Percentiles rank a stretch among this genome's conserved stretches.
These are phyloP conservation scores for Blepharisma stoltei DNA, from an alignment of 73 alveolate species.

Conservation along the genomic window DNA sequence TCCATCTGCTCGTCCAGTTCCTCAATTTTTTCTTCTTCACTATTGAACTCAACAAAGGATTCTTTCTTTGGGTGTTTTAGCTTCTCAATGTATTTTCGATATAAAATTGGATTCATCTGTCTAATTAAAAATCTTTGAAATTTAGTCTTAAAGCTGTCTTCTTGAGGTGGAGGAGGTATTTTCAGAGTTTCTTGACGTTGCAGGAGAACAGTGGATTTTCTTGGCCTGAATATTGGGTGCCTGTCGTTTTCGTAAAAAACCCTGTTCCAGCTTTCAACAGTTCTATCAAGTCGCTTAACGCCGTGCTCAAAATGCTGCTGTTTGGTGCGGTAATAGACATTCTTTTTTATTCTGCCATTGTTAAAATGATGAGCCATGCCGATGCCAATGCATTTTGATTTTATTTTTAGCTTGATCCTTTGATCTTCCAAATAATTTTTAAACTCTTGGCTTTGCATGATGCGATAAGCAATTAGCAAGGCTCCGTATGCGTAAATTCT, in stretches of 20 bases:
- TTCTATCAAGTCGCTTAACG: constrained; percentile 9
- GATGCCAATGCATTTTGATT: constrained; percentile 1
- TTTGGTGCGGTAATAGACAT: neutral
- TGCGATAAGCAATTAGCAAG: neutral
- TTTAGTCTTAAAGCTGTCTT: neutral
- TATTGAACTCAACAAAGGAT: neutral
- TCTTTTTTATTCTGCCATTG: constrained; percentile 18
- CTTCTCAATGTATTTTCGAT: neutral
- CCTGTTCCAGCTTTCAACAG: constrained; percentile 10
- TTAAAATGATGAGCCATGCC: constrained; percentile 28
- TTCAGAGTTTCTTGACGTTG: neutral
- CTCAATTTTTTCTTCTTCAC: neutral
- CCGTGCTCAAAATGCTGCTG: neutral
- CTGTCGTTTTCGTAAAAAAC: neutral
- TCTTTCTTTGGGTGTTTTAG: neutral
- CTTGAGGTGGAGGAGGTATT: neutral
- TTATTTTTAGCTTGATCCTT: neutral
- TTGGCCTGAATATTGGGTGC: neutral
- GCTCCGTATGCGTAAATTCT: neutral
- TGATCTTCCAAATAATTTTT: neutral
- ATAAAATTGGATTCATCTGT: constrained; percentile 3
- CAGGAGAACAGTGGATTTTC: neutral
- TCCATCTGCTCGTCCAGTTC: neutral
- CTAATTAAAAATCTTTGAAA: neutral
- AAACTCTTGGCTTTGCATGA: neutral